These are phyloP conservation scores for Suillus bovinus DNA, from an alignment of 768 basidiomycete genomes.

Conservation along the genomic window DNA sequence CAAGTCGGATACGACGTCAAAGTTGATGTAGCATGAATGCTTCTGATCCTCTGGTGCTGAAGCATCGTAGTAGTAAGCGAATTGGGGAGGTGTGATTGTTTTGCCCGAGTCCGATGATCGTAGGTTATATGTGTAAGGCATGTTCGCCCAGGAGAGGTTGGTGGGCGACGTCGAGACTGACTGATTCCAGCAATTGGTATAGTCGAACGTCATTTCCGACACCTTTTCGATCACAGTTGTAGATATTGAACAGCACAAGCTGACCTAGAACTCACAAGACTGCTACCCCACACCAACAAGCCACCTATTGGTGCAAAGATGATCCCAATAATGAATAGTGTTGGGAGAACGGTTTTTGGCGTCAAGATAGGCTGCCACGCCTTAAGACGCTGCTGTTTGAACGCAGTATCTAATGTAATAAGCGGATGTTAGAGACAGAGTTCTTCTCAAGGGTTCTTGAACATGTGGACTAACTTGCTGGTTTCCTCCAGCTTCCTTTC, in stretches of 20 bases:
- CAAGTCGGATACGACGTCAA: slow-evolving; percentile 80
- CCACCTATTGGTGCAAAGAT: slow-evolving; percentile 97
- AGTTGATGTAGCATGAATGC: slow-evolving; percentile 75
- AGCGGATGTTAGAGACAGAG: slow-evolving; percentile 17
- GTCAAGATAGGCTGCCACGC: slow-evolving; percentile 99
- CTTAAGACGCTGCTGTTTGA: slow-evolving; percentile 99
- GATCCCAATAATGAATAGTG: slow-evolving; percentile 91
- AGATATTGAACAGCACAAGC: slow-evolving; percentile 7
- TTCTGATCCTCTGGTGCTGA: slow-evolving; percentile 43
- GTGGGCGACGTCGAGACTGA: slow-evolving; percentile 35
- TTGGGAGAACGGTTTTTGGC: slow-evolving; percentile 95
- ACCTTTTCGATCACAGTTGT: slow-evolving; percentile 49
- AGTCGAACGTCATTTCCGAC: slow-evolving; percentile 93
- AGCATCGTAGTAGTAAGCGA: slow-evolving; percentile 68
- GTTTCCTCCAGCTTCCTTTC: slow-evolving; percentile 82
- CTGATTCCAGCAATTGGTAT: slow-evolving; percentile 84
- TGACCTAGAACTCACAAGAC: slow-evolving; percentile 46
- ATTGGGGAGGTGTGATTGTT: slow-evolving; percentile 57
- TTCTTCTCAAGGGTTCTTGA: slow-evolving; percentile 13
- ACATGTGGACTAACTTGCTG: slow-evolving; percentile 62
- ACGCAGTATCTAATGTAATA: slow-evolving; percentile 77
- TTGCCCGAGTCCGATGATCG: slow-evolving; percentile 56
- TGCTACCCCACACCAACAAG: slow-evolving; percentile 89
- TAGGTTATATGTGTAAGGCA: slow-evolving; percentile 69
- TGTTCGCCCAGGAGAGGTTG: slow-evolving; percentile 41